Base-by-base conservation (phyloP, 257 asterid species). In the Plantago ovata region DNA sequence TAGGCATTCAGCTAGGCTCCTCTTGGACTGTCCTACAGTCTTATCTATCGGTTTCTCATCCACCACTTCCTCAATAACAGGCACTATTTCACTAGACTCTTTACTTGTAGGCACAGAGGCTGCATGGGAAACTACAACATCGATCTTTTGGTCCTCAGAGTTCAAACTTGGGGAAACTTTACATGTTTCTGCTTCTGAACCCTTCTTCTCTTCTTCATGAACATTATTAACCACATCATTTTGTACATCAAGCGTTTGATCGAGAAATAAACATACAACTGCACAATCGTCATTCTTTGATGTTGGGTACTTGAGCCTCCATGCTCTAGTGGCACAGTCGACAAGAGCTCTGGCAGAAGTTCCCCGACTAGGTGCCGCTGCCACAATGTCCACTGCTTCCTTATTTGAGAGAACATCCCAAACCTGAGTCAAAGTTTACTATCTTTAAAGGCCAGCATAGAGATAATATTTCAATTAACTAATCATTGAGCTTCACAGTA, bases 291-390 rank as follows among this genome's bases (percentile, higher is more conserved):
- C 99, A 42, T 69, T 93, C 75, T 93, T 93, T 40, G 99, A 93
- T 20, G 99, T 89, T 5, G 99, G 99, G 77, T 93, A 93, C 62
- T 93, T 93, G 50, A 93, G 94, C 77, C 92, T 81, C 99, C 99
- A 93, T 10, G 97, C 94, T 72, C 99, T 71, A 15, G 95, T 86
- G 5, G 99, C 95, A 22, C 95, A 93, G 75, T 93, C 97, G 12
- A 93, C 85, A 3, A 93, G 95, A 43, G 99, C 96, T 49, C 99
- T 63, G 50, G 96, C 90, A 1, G 97, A 94, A 10, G 85, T 86
- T 61, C 84, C 83, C 7, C 69, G 95, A 40, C 94, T 64, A 11
- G 99, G 97, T 32, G 99, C 99, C 0, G 92, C 82, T 72, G 95
- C 84, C 60, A 89, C 94, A 48, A 93, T 82, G 72, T 93, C 93